Evolutionary conservation across 768 basidiomycete species (phyloP).

Genomic region (Leccinum longicurvipes): DNA sequence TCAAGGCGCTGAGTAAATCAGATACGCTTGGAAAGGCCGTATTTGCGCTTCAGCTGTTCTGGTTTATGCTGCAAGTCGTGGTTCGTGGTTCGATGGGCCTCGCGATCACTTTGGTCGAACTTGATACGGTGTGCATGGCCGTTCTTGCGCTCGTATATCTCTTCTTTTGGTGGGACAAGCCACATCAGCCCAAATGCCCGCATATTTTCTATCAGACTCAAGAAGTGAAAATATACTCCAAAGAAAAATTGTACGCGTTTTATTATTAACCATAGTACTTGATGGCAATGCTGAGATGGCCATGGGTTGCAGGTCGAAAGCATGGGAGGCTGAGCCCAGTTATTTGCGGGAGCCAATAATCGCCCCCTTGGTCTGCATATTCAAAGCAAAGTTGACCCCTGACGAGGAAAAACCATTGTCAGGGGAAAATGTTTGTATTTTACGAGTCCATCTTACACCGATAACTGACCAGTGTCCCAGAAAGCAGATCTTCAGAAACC

Average conservation of each 20-base stretch:
- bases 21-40: neutral
- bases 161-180: constrained; percentile 3
- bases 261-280: too few species aligned
- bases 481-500: neutral
- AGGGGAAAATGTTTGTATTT: neutral
- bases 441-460: too few species aligned
- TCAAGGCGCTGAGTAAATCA: neutral
- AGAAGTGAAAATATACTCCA: neutral
- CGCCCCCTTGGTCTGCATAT: neutral
- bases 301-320: neutral
- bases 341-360: neutral
- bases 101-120: constrained; percentile 1
- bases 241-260: neutral
- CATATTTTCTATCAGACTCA: neutral
- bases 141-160: neutral
- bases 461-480: neutral
- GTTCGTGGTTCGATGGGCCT: neutral
- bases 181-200: neutral
- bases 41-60: neutral
- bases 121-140: constrained; percentile 1
- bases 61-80: neutral
- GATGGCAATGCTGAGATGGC: neutral
- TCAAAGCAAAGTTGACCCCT: neutral
- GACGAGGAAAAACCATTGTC: neutral
- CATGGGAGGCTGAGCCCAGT: neutral